Percentiles rank a stretch among this genome's conserved stretches.
Evolutionary conservation across 2,329 filamentous ascomycete genomes (phyloP).

Genomic region (Lachnellula occidentalis): DNA sequence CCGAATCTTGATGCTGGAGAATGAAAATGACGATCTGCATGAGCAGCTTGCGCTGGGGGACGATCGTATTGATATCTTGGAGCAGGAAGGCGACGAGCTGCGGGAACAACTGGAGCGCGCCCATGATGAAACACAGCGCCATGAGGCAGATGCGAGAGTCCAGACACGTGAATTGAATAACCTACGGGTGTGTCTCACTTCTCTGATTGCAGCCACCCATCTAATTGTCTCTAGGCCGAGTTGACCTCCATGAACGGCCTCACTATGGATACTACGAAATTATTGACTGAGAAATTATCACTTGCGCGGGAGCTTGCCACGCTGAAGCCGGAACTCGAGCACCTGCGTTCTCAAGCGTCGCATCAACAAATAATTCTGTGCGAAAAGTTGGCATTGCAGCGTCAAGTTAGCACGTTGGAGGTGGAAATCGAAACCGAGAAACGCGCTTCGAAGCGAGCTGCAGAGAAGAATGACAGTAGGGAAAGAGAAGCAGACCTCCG

Average conservation of each 20-base stretch:
- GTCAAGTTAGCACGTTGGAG: constrained; percentile 70
- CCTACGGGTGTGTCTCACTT: constrained; percentile 43
- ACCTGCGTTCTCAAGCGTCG: constrained; percentile 51
- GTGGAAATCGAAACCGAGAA: constrained; percentile 80
- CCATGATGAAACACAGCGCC: constrained; percentile 32
- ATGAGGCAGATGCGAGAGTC: constrained; percentile 39
- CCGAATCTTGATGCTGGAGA: constrained; percentile 63
- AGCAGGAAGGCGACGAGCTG: constrained; percentile 42
- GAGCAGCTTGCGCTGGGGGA: constrained; percentile 57
- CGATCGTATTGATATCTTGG: constrained; percentile 51
- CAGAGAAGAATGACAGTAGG: constrained; percentile 37
- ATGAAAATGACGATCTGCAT: constrained; percentile 66
- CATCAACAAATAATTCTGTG: constrained; percentile 63
- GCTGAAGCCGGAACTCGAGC: constrained; percentile 57
- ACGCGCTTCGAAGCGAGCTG: constrained; percentile 56
- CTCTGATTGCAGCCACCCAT: not conserved
- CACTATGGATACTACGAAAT: constrained; percentile 63
- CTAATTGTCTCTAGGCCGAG: constrained; percentile 51
- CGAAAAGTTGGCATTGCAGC: constrained; percentile 75
- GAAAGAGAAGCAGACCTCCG: constrained; percentile 37
- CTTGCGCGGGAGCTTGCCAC: constrained; percentile 53
- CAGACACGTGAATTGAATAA: constrained; percentile 50
- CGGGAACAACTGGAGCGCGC: constrained; percentile 44
- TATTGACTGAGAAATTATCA: constrained; percentile 60
- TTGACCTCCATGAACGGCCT: constrained; percentile 61